A percentile compares a stretch with the other conserved stretches of the same genome.
Evolutionary conservation across 1,284 basidiomycete species (phyloP).

Genomic region (Puccinia polysora): DNA sequence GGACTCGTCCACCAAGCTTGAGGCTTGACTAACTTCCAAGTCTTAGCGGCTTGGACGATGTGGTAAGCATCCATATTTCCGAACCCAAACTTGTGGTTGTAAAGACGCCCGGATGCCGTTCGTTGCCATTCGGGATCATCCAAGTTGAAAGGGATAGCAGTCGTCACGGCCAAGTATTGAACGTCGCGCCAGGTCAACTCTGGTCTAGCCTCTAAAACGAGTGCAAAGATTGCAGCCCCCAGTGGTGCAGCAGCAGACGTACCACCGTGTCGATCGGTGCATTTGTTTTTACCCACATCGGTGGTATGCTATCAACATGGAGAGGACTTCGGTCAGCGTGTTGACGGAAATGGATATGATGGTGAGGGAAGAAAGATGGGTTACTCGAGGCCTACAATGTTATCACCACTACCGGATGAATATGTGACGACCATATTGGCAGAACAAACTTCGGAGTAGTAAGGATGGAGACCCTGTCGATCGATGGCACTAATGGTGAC

Average conservation of each 20-base stretch:
- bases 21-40: slow-evolving; percentile 85
- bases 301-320: slow-evolving; percentile 97
- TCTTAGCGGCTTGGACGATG: slow-evolving; percentile 74
- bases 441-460: slow-evolving; percentile 93
- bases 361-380: neutral
- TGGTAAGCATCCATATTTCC: slow-evolving; percentile 79
- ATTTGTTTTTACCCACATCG: slow-evolving; percentile 79
- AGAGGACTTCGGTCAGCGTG: neutral
- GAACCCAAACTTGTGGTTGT: slow-evolving; percentile 97
- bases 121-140: slow-evolving; percentile 90
- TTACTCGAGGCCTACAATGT: slow-evolving; percentile 64
- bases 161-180: slow-evolving; percentile 80
- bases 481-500: slow-evolving; percentile 93
- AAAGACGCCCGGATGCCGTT: slow-evolving; percentile 71
- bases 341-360: neutral
- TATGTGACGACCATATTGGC: slow-evolving; percentile 96
- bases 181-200: slow-evolving; percentile 96
- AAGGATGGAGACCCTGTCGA: slow-evolving; percentile 84
- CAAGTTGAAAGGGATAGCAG: slow-evolving; percentile 70
- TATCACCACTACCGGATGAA: slow-evolving; percentile 88
- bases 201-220: slow-evolving; percentile 77
- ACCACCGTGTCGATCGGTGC: slow-evolving; percentile 80
- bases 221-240: slow-evolving; percentile 81
- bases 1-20: slow-evolving; percentile 68
- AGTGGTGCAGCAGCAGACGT: slow-evolving; percentile 97